Base-by-base conservation (phyloP, 768 basidiomycete species). In the Psilocybe cubensis region DNA sequence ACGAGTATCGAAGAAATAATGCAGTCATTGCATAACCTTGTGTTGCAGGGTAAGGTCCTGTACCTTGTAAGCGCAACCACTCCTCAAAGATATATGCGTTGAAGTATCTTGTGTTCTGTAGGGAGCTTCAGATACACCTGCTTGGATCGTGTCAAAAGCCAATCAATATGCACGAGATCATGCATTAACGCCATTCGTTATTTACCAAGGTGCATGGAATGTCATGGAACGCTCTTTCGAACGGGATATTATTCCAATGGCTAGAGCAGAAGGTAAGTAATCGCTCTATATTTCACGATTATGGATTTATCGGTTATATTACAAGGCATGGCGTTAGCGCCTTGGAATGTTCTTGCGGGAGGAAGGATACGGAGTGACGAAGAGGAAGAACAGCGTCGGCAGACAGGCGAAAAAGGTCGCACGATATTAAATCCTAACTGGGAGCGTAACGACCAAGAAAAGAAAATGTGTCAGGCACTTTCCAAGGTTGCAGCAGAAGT, bases 291-390 rank as follows among this genome's bases (percentile, higher is more conserved):
- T n/a, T n/a, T n/a, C n/a, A n/a, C n/a, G n/a, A n/a, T n/a, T n/a
- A n/a, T n/a, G n/a, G n/a, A n/a, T n/a, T n/a, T n/a, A n/a, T n/a
- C n/a, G n/a, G n/a, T n/a, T n/a, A n/a, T n/a, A n/a, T n/a, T n/a
- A n/a, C n/a, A n/a, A 70, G 73, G 73, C 10, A 63, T 75, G 66
- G 73, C 75, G 0, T 66, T 76, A 1, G 71, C 72, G 0, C 73
- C 72, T 4, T 74, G 73, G 73, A 65, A 67, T 8, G 73, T 73
- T 7, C 59, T 74, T 6, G 74, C 67, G 2, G 64, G 54, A 23
- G 73, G 75, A 61, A 86, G 84, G 59, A 75, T 89, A 24, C 71
- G 83, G 44, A 87, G 85, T 0, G 71, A 78, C n/a, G 88, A 81
- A 7, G 71, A 75, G 52, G 74, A 75, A 50, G 65, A 69, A 29